Conservation (phyloP, 129 eudicot species). For the Flaveria robusta region DNA sequence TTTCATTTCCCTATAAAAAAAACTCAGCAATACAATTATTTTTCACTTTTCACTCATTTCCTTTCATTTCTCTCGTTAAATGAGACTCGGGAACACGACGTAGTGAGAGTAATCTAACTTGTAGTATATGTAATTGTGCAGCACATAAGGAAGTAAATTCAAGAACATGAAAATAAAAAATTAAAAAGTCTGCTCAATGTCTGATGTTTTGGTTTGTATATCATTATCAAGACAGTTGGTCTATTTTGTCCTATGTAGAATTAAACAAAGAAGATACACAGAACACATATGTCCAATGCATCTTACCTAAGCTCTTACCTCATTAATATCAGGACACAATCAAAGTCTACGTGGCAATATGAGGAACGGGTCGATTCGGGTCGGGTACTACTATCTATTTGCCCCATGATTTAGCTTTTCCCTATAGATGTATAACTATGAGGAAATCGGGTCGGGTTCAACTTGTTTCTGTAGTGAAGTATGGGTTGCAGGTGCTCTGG, state of each 20-base stretch:
- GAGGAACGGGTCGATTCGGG: not conserved
- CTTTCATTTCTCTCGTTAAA: no score
- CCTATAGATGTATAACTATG: no score
- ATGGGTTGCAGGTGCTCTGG: no score
- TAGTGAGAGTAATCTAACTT: no score
- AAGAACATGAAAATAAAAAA: not conserved
- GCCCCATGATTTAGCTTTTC: no score
- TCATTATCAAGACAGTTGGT: not conserved
- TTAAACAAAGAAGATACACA: not conserved
- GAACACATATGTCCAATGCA: conserved; percentile 15
- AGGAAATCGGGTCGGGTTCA: no score
- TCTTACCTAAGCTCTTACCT: conserved; percentile 41
- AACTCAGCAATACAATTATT: no score
- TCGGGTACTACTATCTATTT: no score
- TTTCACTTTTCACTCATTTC: no score
- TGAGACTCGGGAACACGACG: no score
- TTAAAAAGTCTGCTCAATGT: not conserved
- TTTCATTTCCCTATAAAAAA: no score
- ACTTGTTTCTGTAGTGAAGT: no score
- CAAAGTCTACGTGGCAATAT: not conserved
- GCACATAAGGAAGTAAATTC: not conserved
- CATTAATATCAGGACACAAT: conserved; percentile 21
- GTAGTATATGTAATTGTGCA: not conserved
- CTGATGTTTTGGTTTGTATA: not conserved
- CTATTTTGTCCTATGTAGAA: conserved; percentile 5